Conservation (phyloP, 768 basidiomycete genomes). For the Termitomyces sp. region DNA sequence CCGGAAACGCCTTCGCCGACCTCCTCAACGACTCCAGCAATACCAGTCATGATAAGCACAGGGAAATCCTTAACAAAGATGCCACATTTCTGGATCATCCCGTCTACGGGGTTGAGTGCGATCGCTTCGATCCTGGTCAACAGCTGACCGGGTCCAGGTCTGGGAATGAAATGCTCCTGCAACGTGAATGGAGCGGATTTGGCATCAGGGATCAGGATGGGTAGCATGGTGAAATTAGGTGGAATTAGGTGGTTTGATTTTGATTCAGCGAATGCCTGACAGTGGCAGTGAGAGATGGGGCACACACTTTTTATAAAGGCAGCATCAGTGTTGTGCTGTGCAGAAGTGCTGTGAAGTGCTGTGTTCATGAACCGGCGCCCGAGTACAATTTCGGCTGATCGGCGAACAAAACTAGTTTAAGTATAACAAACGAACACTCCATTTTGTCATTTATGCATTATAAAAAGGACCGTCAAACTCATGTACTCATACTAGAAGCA, state of each 20-base stretch:
- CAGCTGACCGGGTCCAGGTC: slow-evolving; percentile 32
- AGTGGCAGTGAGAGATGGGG: too few species aligned
- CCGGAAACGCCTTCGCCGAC: slow-evolving; percentile 47
- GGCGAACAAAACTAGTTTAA: too few species aligned
- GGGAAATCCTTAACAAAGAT: slow-evolving; percentile 36
- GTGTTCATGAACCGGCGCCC: too few species aligned
- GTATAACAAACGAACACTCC: too few species aligned
- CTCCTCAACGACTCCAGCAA: slow-evolving; percentile 45
- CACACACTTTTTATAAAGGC: too few species aligned
- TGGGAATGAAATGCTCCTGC: slow-evolving; percentile 5
- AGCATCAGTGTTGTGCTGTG: too few species aligned
- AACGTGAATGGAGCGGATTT: slow-evolving; percentile 14
- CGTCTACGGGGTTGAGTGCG: slow-evolving; percentile 46
- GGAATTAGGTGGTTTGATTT: background rate
- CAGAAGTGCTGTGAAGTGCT: too few species aligned
- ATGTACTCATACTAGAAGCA: too few species aligned
- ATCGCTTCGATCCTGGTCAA: slow-evolving; percentile 33
- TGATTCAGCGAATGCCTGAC: too few species aligned
- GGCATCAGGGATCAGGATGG: slow-evolving; percentile 11
- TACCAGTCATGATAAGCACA: slow-evolving; percentile 40
- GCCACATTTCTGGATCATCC: slow-evolving; percentile 39
- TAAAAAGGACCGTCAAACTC: too few species aligned
- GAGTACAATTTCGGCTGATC: too few species aligned
- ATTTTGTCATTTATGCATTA: too few species aligned
- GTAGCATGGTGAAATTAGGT: background rate